A percentile compares a stretch with the other conserved stretches of the same genome.
Evolutionary conservation across 2,329 filamentous ascomycete species (phyloP).

Genomic region (Passalora sequoiae): DNA sequence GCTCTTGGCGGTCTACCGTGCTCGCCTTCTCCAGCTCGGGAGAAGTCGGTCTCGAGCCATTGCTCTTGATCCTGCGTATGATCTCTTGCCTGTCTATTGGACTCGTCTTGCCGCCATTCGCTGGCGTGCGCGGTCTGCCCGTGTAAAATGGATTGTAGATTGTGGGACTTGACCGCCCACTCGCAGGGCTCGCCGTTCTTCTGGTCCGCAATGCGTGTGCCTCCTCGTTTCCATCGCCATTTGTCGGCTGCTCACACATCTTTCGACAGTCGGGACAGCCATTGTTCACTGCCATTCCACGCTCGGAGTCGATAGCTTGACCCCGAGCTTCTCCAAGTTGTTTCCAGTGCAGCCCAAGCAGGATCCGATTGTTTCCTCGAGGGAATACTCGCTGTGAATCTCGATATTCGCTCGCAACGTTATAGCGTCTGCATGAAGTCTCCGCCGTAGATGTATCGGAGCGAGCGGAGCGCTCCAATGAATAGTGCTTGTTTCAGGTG

Average conservation of each 20-base stretch:
- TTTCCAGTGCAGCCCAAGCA: constrained; percentile 2
- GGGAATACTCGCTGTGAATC: no score
- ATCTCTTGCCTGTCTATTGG: constrained; percentile 64
- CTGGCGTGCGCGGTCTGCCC: constrained; percentile 30
- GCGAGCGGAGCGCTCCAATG: constrained; percentile 5
- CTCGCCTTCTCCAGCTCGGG: constrained; percentile 23
- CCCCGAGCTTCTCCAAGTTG: constrained; percentile 18
- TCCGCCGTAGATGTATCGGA: no score
- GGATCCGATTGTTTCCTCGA: no score
- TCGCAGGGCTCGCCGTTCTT: constrained; percentile 18
- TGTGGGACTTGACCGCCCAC: constrained; percentile 20
- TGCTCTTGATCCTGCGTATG: constrained; percentile 73
- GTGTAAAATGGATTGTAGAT: constrained; percentile 37
- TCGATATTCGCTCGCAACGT: no score
- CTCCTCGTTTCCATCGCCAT: constrained; percentile 7
- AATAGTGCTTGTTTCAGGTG: constrained; percentile 17
- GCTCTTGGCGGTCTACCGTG: constrained; percentile 50
- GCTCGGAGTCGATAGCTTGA: constrained; percentile 22
- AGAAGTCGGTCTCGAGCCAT: constrained; percentile 26
- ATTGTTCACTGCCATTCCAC: constrained; percentile 24
- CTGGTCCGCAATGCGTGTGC: constrained; percentile 7
- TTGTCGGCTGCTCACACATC: constrained; percentile 13
- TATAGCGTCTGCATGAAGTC: no score
- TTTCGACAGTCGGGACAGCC: constrained; percentile 18
- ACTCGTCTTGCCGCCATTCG: constrained; percentile 24